Evolutionary conservation across 306 rosid species (phyloP).

Genomic region (Astragalus membranaceus): DNA sequence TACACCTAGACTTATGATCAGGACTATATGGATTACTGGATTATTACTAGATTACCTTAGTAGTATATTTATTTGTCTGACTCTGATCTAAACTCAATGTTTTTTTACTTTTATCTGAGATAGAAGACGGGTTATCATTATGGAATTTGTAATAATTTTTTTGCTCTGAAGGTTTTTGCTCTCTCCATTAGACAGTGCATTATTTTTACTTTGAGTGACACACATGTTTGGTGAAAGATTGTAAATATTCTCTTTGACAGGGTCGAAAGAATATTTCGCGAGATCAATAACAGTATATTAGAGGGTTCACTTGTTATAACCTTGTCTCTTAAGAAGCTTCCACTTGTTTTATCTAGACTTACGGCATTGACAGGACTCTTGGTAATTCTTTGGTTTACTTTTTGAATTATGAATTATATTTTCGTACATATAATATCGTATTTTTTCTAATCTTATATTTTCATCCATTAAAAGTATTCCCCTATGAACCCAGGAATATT

Average conservation of each 20-base stretch:
- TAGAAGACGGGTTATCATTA: background rate
- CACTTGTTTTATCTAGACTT: conserved; percentile 66
- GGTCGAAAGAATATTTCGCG: conserved; percentile 87
- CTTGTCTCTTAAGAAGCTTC: conserved; percentile 60
- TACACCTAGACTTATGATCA: background rate
- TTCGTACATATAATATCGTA: background rate
- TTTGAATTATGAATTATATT: background rate
- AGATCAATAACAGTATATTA: conserved; percentile 66
- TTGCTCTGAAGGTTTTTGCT: background rate
- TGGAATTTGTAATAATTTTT: background rate
- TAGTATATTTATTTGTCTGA: background rate
- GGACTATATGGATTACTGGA: background rate
- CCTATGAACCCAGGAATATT: background rate
- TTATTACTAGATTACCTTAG: background rate
- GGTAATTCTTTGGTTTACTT: conserved; percentile 40
- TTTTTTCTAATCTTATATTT: background rate
- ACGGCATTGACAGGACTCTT: conserved; percentile 92
- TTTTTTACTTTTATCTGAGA: background rate
- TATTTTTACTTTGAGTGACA: background rate
- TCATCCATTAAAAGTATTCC: background rate
- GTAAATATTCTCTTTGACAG: conserved; percentile 37
- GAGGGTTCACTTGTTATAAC: conserved; percentile 70
- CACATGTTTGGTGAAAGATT: conserved; percentile 1
- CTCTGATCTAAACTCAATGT: background rate
- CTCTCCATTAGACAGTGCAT: background rate